phyloP scores from a whole-genome alignment of 257 asterid genomes.

The Cinchona pubescens region DNA sequence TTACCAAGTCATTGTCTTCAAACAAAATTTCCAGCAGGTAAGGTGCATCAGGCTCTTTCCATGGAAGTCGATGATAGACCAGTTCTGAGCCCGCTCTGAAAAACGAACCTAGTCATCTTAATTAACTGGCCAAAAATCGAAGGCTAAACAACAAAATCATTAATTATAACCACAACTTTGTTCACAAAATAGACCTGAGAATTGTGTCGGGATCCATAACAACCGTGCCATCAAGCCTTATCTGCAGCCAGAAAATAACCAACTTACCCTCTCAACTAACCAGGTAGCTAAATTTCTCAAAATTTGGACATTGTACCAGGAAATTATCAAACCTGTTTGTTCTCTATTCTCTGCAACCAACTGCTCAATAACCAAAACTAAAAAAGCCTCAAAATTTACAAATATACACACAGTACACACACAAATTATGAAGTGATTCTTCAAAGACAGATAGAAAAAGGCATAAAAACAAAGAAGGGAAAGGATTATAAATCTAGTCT shows the following conservation, averaged over 20 bases:
- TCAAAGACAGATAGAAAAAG: too few relatives aligned
- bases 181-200: constrained; percentile 57
- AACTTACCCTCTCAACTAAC: background rate
- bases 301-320: background rate
- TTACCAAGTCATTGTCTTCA: constrained; percentile 80
- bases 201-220: constrained; percentile 51
- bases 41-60: constrained; percentile 96
- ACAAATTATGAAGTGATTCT: too few relatives aligned
- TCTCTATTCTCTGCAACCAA: constrained; percentile 93
- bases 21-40: constrained; percentile 56
- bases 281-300: background rate
- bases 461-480: background rate
- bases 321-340: constrained; percentile 35
- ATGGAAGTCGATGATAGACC: constrained; percentile 80
- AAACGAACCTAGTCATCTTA: constrained; percentile 1
- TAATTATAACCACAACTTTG: too few relatives aligned
- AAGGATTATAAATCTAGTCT: too few relatives aligned
- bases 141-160: too few relatives aligned
- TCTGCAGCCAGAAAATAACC: constrained; percentile 40
- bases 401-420: too few relatives aligned
- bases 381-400: constrained; percentile 4
- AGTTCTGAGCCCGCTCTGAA: constrained; percentile 61
- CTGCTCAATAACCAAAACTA: constrained; percentile 39
- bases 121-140: background rate
- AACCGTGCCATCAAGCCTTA: constrained; percentile 56